Evolutionary conservation across 2,329 filamentous ascomycete species (phyloP).

Genomic region (Penicillium sp.): DNA sequence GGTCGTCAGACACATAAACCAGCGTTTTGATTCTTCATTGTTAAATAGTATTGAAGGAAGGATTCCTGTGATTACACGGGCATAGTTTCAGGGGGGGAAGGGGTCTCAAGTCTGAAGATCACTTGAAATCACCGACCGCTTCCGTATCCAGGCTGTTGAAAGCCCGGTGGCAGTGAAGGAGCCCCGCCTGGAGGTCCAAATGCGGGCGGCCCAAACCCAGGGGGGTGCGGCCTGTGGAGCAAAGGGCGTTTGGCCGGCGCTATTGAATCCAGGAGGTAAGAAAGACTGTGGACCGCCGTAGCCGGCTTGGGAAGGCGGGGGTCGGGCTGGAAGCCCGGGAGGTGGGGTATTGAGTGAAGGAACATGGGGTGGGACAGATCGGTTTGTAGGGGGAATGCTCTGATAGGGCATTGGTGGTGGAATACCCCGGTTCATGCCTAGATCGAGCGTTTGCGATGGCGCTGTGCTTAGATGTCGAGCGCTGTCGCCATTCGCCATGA

Average conservation of each 20-base stretch:
- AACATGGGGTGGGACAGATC: conserved; percentile 59
- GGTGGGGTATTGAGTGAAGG: conserved; percentile 46
- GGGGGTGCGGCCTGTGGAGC: conserved; percentile 41
- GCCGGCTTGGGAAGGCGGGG: conserved; percentile 66
- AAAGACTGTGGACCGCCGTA: conserved; percentile 61
- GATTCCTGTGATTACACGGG: not conserved
- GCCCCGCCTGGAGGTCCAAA: conserved; percentile 41
- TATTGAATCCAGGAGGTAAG: conserved; percentile 40
- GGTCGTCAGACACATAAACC: not conserved
- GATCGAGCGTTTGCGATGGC: conserved; percentile 30
- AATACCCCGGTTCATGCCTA: conserved; percentile 43
- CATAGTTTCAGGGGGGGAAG: not conserved
- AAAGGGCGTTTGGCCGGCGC: conserved; percentile 29
- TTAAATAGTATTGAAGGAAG: conserved; percentile 8
- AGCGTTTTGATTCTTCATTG: conserved; percentile 7
- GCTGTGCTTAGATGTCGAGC: conserved; percentile 35
- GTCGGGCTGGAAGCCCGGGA: conserved; percentile 62
- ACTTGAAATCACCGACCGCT: conserved; percentile 34
- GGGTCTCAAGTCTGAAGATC: not conserved
- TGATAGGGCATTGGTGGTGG: conserved; percentile 40
- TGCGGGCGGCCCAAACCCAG: conserved; percentile 52
- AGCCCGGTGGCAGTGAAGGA: conserved; percentile 43
- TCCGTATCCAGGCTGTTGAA: conserved; percentile 43
- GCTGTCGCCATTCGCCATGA: conserved; percentile 46
- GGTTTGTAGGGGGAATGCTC: conserved; percentile 44